Conservation (phyloP, 176 grass and related monocot species). For the Eragrostis curvula region DNA sequence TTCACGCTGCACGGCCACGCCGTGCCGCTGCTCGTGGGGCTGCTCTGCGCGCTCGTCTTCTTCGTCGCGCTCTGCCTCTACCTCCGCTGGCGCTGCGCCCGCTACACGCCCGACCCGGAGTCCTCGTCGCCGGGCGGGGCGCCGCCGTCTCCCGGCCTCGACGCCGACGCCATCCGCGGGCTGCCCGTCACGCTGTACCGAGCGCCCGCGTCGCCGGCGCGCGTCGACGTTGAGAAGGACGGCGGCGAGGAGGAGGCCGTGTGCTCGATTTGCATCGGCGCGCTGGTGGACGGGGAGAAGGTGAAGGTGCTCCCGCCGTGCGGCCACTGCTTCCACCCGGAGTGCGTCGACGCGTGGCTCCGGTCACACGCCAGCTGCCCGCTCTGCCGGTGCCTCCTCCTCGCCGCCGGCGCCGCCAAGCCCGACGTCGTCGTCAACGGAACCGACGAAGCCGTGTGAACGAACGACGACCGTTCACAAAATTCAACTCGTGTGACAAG, state of each 20-base stretch:
- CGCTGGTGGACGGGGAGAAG: constrained; percentile 65
- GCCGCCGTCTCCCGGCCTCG: constrained; percentile 26
- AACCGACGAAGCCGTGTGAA: constrained; percentile 42
- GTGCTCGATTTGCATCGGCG: constrained; percentile 83
- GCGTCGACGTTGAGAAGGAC: not conserved
- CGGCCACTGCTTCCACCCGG: constrained; percentile 79
- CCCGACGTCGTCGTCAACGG: constrained; percentile 25
- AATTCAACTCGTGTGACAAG: not conserved
- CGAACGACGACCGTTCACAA: not conserved
- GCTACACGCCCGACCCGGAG: constrained; percentile 20
- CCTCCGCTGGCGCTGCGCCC: constrained; percentile 47
- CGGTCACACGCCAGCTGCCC: constrained; percentile 69
- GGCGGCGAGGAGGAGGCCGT: constrained; percentile 16
- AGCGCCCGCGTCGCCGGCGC: not conserved
- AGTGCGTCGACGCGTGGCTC: constrained; percentile 89
- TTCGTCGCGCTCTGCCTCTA: constrained; percentile 54
- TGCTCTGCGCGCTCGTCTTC: constrained; percentile 30
- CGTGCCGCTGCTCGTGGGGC: constrained; percentile 43
- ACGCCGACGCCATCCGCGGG: constrained; percentile 46
- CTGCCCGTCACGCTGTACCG: constrained; percentile 56
- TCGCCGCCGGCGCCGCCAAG: constrained; percentile 12
- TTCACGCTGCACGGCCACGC: constrained; percentile 52
- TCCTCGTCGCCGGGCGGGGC: not conserved
- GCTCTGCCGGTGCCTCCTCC: constrained; percentile 64
- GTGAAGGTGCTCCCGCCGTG: constrained; percentile 77